Evolutionary conservation across 805 yeast species (phyloP).

Genomic region (Lipomyces mesembrius): DNA sequence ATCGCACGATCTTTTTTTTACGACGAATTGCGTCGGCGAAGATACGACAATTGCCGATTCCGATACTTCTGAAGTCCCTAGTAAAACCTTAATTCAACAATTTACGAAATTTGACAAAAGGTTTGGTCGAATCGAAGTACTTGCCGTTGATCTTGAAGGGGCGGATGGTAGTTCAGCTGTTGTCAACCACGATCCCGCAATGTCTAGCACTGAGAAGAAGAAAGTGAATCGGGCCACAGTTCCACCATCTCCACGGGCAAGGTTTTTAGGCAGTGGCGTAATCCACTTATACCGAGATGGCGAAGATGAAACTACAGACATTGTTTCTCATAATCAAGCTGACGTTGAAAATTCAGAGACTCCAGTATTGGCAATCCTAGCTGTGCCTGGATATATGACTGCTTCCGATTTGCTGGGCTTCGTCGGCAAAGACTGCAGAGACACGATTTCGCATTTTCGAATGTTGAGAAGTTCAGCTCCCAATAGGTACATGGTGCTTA

Average conservation of each 20-base stretch:
- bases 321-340: constrained; percentile 24
- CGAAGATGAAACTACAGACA: constrained; percentile 44
- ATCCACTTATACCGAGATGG: constrained; percentile 66
- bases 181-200: constrained; percentile 31
- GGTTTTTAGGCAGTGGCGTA: constrained; percentile 72
- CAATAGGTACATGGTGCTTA: constrained; percentile 72
- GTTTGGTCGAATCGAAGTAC: constrained; percentile 32
- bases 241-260: constrained; percentile 56
- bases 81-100: not conserved
- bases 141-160: constrained; percentile 34
- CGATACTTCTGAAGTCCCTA: not conserved
- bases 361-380: constrained; percentile 74
- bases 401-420: constrained; percentile 83
- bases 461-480: constrained; percentile 67
- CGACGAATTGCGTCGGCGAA: not conserved
- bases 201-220: not conserved
- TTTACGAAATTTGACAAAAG: constrained; percentile 33
- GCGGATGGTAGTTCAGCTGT: constrained; percentile 33
- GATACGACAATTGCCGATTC: not conserved
- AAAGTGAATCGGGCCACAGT: constrained; percentile 7
- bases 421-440: constrained; percentile 65
- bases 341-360: constrained; percentile 37
- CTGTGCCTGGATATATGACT: constrained; percentile 85
- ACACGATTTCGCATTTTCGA: constrained; percentile 69
- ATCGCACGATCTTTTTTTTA: constrained; percentile 24